phyloP scores from a whole-genome alignment of 352 stramenopile species.

The Phytophthora uliginosa region DNA sequence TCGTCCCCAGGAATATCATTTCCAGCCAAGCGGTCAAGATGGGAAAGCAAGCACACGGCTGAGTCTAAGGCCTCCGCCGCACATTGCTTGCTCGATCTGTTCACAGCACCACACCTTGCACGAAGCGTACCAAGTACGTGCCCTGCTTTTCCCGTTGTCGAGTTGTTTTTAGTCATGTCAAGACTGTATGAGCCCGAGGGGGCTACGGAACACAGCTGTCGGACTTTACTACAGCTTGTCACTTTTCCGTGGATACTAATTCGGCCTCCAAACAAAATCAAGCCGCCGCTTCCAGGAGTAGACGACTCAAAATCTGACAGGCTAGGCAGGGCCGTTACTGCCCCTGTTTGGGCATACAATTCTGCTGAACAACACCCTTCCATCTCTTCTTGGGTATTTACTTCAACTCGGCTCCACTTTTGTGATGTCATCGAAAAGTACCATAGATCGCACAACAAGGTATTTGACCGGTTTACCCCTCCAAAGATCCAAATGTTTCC shows the following conservation, averaged over 20 bases:
- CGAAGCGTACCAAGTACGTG: conserved; percentile 63
- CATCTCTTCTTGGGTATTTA: conserved; percentile 51
- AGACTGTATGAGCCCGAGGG: conserved; percentile 49
- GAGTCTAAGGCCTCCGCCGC: conserved; percentile 61
- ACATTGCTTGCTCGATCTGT: conserved; percentile 56
- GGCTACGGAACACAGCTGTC: conserved; percentile 45
- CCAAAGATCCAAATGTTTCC: conserved; percentile 88
- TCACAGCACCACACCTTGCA: conserved; percentile 48
- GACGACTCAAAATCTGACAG: conserved; percentile 41
- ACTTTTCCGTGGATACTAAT: conserved; percentile 38
- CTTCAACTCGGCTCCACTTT: conserved; percentile 73
- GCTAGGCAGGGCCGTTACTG: conserved; percentile 58
- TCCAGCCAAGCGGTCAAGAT: conserved; percentile 82
- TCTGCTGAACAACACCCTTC: conserved; percentile 57
- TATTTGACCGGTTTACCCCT: conserved; percentile 55
- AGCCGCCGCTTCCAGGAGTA: conserved; percentile 22
- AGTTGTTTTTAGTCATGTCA: conserved; percentile 60
- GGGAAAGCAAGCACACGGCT: conserved; percentile 77
- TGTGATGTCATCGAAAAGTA: conserved; percentile 75
- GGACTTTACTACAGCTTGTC: conserved; percentile 34
- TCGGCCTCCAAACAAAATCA: conserved; percentile 61
- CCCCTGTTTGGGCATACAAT: conserved; percentile 57
- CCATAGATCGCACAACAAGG: conserved; percentile 78
- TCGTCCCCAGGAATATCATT: conserved; percentile 84
- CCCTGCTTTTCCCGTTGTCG: conserved; percentile 63